phyloP scores from a whole-genome alignment of 495 filamentous ascomycete species.

The Aspergillus taichungensis region DNA sequence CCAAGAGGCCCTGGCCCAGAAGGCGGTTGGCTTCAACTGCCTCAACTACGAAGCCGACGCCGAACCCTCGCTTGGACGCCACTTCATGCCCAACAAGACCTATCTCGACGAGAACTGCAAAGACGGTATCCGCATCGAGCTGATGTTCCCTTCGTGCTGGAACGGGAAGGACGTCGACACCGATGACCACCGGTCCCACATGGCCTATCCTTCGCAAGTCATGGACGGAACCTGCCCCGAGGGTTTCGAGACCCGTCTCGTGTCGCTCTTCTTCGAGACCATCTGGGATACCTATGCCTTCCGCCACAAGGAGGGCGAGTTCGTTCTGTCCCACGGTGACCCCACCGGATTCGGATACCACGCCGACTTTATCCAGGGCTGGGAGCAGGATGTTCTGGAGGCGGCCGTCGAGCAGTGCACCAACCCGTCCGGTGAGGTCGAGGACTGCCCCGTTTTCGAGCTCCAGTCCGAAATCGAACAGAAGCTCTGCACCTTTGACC shows the following conservation, averaged over 20 bases:
- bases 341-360: slow-evolving; percentile 75
- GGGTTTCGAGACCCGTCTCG: slow-evolving; percentile 58
- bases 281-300: slow-evolving; percentile 76
- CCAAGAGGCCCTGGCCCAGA: slow-evolving; percentile 63
- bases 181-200: slow-evolving; percentile 56
- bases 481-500: slow-evolving; percentile 34
- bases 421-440: slow-evolving; percentile 42
- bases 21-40: slow-evolving; percentile 89
- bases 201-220: slow-evolving; percentile 69
- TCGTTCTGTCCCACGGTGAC: slow-evolving; percentile 79
- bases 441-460: slow-evolving; percentile 52
- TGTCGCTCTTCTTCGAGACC: slow-evolving; percentile 77
- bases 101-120: slow-evolving; percentile 68
- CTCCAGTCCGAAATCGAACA: slow-evolving; percentile 37
- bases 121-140: slow-evolving; percentile 70
- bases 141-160: slow-evolving; percentile 92
- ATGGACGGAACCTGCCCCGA: slow-evolving; percentile 69
- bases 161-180: slow-evolving; percentile 61
- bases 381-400: slow-evolving; percentile 48
- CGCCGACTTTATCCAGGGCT: slow-evolving; percentile 78
- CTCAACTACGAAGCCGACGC: slow-evolving; percentile 55
- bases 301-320: slow-evolving; percentile 55
- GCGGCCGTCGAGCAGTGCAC: slow-evolving; percentile 41
- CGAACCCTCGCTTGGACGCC: slow-evolving; percentile 69
- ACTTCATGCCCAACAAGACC: slow-evolving; percentile 69